Evolutionary conservation across 306 rosid species (phyloP).

Genomic region (Castanospermum australe): DNA sequence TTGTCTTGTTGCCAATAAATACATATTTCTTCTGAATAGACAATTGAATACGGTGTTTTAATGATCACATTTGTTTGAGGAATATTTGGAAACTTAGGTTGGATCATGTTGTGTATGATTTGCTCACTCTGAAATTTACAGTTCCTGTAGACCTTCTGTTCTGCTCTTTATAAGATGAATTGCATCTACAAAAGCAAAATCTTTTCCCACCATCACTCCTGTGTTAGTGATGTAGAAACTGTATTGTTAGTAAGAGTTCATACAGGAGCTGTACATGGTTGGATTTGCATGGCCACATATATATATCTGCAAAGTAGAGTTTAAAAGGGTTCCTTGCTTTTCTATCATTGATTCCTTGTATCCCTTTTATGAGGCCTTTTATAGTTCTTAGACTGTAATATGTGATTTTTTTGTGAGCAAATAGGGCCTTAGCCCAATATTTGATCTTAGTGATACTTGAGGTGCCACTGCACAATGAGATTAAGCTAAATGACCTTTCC

Average conservation of each 20-base stretch:
- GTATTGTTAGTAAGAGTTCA: background rate
- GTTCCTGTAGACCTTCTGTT: background rate
- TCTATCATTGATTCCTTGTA: background rate
- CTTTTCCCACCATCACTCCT: background rate
- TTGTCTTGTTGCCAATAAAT: background rate
- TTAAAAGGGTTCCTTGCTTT: background rate
- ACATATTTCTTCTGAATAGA: too few species aligned
- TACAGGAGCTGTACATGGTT: background rate
- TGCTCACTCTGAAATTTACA: too few species aligned
- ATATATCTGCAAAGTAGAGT: background rate
- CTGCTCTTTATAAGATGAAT: background rate
- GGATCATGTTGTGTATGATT: too few species aligned
- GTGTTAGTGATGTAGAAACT: background rate
- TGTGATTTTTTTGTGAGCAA: background rate
- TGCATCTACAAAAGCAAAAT: background rate
- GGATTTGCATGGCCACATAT: background rate
- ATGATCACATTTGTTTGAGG: too few species aligned
- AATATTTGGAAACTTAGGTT: too few species aligned
- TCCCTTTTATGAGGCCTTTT: background rate
- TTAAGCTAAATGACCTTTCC: constrained; percentile 19
- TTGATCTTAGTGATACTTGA: constrained; percentile 20
- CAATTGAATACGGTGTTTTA: too few species aligned
- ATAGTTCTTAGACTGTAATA: background rate
- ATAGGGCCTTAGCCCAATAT: background rate
- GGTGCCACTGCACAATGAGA: background rate